Evolutionary conservation across 2,329 filamentous ascomycete genomes (phyloP).

Genomic region (Trichoderma afroharzianum): DNA sequence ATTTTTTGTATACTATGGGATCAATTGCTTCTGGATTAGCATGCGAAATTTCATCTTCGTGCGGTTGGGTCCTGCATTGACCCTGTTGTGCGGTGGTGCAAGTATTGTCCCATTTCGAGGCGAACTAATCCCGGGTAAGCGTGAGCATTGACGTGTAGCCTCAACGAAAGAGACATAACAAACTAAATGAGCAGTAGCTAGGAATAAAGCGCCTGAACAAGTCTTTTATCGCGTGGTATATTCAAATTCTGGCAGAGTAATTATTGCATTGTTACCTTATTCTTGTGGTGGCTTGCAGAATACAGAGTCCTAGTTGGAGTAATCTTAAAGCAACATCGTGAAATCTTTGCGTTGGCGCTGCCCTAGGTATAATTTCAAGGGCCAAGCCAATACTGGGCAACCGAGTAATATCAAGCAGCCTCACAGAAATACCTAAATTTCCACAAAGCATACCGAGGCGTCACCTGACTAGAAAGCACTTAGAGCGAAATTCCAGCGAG

Average conservation of each 20-base stretch:
- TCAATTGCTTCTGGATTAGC: neutral
- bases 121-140: neutral
- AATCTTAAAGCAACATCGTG: neutral
- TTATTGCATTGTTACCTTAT: neutral
- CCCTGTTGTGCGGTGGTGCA: neutral
- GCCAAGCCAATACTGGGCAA: neutral
- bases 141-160: neutral
- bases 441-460: neutral
- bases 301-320: neutral
- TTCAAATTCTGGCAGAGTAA: fast-evolving
- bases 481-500: neutral
- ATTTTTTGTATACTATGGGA: neutral
- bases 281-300: neutral
- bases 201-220: neutral
- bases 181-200: neutral
- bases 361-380: fast-evolving
- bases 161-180: neutral
- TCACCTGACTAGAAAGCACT: neutral
- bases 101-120: neutral
- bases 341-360: neutral
- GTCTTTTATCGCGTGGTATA: neutral
- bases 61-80: neutral
- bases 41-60: fast-evolving
- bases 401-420: fast-evolving
- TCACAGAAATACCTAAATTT: neutral